Conservation (phyloP, 805 yeast genomes). For the Yarrowia alimentaria region DNA sequence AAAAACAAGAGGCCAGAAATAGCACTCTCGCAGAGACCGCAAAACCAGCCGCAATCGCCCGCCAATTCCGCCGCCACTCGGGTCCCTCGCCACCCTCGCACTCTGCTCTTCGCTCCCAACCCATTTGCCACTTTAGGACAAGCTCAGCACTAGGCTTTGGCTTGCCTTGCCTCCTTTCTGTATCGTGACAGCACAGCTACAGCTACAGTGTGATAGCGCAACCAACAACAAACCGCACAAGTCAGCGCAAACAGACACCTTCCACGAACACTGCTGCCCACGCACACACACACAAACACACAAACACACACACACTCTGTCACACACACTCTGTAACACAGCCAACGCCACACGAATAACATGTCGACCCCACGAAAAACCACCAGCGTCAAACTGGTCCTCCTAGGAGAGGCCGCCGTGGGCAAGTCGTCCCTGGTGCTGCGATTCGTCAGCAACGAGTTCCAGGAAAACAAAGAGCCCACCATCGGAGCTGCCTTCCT, state of each 20-base stretch:
- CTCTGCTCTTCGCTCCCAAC: neutral
- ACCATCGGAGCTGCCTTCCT: slow-evolving; percentile 97
- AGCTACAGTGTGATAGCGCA: slow-evolving; percentile 11
- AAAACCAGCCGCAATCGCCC: too few species aligned
- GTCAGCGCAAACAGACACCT: neutral
- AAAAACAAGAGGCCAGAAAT: too few species aligned
- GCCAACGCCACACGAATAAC: neutral
- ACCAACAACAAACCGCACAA: too few species aligned
- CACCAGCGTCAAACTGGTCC: slow-evolving; percentile 81
- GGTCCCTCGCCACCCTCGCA: slow-evolving; percentile 1
- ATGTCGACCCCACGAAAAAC: slow-evolving; percentile 36
- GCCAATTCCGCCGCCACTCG: too few species aligned
- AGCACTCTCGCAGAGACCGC: too few species aligned
- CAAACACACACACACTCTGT: neutral
- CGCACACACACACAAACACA: neutral
- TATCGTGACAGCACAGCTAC: slow-evolving; percentile 26
- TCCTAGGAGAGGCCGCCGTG: slow-evolving; percentile 96
- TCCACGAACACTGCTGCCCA: neutral
- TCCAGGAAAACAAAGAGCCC: slow-evolving; percentile 96
- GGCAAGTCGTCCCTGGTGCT: slow-evolving; percentile 92
- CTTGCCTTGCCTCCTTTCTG: slow-evolving; percentile 26
- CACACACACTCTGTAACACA: too few species aligned
- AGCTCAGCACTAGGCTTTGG: slow-evolving; percentile 23
- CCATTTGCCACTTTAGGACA: slow-evolving; percentile 26
- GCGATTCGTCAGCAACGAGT: slow-evolving; percentile 90